Base-by-base conservation (phyloP, 1,139 yeast genomes). In the Hyphopichia pseudoburtonii region DNA sequence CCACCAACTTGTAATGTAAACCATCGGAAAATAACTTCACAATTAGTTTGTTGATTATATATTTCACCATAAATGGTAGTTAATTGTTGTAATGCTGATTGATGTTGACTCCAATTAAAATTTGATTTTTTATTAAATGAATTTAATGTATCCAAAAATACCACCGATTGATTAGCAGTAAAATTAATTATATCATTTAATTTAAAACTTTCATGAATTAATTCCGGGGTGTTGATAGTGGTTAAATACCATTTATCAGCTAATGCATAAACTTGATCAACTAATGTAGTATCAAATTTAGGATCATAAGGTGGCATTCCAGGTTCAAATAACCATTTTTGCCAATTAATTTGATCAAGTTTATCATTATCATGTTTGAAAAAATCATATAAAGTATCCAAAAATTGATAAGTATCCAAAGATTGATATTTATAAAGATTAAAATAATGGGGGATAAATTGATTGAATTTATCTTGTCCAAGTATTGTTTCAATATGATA, bases 261-360 rank as follows among this genome's bases (percentile, higher is more conserved):
- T 43, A 89, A 70, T 4, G 57, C 49, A 51, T 80, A 80, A 49
- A 92, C 87, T 51, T 77, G 76, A 50, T 85, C 89, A 11, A 85
- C 95, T 48, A 88, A 66, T 2, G 82, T 66, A 4, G 95, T 86
- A 56, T 86, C 89, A 53, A 88, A 88, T 23, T 77, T 55, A 14
- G 95, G 96, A 56, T 79, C 83, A 17, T 66, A 54, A 39, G 90
- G 92, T 31, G 97, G 96, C 74, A 89, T 76, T 2, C 96, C 96
- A 3, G 94, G 85, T 30, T 73, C 66, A 59, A 74, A 84, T 41
- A 87, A 67, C 96, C 96, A 89, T 23, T 79, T 60, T 37, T 86
- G 73, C 96, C 96, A 89, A 59, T 89, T 95, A 35, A 89, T 76
- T 10, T 71, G 45, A 50, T 86, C 86, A 48, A 86, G 70, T 19